These are phyloP conservation scores for Hygrophorus pudorinus DNA, from an alignment of 768 basidiomycete genomes.

Conservation along the genomic window DNA sequence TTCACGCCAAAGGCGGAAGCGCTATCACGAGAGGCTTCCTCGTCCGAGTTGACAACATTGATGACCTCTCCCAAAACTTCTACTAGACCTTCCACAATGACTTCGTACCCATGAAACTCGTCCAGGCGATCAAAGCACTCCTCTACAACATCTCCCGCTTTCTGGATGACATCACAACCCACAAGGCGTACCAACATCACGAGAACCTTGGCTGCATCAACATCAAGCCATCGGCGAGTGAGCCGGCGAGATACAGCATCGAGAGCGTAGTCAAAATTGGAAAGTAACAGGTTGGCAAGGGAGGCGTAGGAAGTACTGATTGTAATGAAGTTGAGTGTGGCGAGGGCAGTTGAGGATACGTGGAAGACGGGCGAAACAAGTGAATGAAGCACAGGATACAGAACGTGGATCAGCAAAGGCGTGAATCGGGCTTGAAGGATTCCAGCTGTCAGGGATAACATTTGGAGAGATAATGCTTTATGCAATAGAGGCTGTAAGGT, in stretches of 20 bases:
- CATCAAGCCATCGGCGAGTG: slow-evolving; percentile 70
- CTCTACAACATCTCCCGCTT: slow-evolving; percentile 90
- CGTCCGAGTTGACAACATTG: slow-evolving; percentile 58
- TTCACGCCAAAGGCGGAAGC: slow-evolving; percentile 14
- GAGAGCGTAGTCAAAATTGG: slow-evolving; percentile 95
- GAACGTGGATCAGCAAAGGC: slow-evolving; percentile 59
- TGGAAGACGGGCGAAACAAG: slow-evolving; percentile 62
- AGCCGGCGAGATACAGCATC: slow-evolving; percentile 83
- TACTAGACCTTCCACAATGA: slow-evolving; percentile 78
- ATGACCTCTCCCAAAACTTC: slow-evolving; percentile 84
- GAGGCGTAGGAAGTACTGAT: slow-evolving; percentile 81
- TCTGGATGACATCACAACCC: slow-evolving; percentile 77
- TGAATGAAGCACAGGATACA: slow-evolving; percentile 85
- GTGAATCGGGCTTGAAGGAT: slow-evolving; percentile 66
- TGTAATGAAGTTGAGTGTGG: slow-evolving; percentile 62
- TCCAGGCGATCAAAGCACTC: slow-evolving; percentile 96
- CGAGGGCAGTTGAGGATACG: slow-evolving; percentile 67
- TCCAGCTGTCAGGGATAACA: slow-evolving; percentile 61
- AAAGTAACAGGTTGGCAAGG: slow-evolving; percentile 75
- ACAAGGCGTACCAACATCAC: slow-evolving; percentile 79
- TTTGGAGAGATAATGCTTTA: slow-evolving; percentile 57
- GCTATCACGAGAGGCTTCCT: slow-evolving; percentile 17
- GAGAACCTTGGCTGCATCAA: slow-evolving; percentile 84
- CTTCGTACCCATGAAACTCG: slow-evolving; percentile 88
- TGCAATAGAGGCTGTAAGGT: slow-evolving; percentile 56